Conservation (phyloP, 371 early-diverging fungal species). For the Circinella umbellata region DNA sequence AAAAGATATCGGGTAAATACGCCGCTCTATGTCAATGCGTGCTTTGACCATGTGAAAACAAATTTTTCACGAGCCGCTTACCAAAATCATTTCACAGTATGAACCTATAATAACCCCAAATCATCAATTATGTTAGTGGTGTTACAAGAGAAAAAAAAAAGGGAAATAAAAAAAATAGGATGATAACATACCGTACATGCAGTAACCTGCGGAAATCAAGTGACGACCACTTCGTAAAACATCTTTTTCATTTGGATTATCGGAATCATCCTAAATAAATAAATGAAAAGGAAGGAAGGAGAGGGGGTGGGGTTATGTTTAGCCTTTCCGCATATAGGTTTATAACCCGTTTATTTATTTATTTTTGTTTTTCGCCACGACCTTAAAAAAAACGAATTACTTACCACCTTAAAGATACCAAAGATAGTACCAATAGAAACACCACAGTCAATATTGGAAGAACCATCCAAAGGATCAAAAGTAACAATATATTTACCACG, state of each 20-base stretch:
- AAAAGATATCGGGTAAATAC: conserved; percentile 17
- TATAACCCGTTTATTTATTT: no score
- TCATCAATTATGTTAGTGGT: background rate
- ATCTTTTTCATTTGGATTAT: conserved; percentile 64
- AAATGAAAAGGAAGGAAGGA: background rate
- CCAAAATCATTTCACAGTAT: conserved; percentile 78
- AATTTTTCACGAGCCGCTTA: conserved; percentile 34
- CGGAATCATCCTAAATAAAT: conserved; percentile 44
- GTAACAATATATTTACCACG: conserved; percentile 95
- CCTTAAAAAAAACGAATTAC: conserved; percentile 21
- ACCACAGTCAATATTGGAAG: conserved; percentile 98
- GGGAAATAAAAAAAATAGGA: no score
- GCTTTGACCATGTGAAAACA: conserved; percentile 19
- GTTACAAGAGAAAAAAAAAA: no score
- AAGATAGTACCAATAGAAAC: conserved; percentile 98
- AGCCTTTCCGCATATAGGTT: background rate
- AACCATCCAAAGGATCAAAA: conserved; percentile 97
- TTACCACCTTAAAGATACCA: conserved; percentile 93
- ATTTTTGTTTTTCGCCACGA: no score
- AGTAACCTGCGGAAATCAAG: conserved; percentile 95
- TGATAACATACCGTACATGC: conserved; percentile 82
- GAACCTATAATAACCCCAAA: conserved; percentile 45
- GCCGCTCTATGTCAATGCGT: conserved; percentile 9
- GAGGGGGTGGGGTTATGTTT: background rate
- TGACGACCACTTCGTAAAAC: conserved; percentile 91